Conservation (phyloP, 208 protist genomes). For the Leishmania gerbilli region DNA sequence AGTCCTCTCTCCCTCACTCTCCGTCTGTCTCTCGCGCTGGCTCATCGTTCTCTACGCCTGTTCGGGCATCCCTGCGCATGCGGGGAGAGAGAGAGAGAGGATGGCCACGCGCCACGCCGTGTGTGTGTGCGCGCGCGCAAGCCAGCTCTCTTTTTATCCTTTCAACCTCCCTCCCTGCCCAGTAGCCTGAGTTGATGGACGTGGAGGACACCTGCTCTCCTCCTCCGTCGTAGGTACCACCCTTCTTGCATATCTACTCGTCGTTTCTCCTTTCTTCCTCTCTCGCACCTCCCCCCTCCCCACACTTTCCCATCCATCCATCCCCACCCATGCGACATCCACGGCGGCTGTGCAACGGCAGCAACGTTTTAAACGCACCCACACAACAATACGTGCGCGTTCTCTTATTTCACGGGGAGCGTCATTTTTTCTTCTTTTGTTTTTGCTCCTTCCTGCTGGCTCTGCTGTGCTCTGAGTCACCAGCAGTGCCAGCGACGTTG, state of each 20-base stretch:
- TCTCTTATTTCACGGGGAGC: background rate
- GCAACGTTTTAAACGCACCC: background rate
- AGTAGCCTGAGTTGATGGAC: background rate
- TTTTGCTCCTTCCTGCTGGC: too few species aligned
- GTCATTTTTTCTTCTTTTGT: background rate
- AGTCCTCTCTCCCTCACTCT: too few species aligned
- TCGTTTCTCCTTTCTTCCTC: background rate
- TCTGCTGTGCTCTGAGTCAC: background rate
- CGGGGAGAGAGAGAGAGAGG: too few species aligned
- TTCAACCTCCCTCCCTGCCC: background rate
- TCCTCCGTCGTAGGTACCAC: background rate
- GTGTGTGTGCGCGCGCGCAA: too few species aligned
- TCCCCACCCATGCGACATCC: background rate
- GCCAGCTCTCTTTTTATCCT: background rate
- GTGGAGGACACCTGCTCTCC: constrained; percentile 6
- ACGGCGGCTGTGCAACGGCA: background rate
- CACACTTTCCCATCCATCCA: too few species aligned
- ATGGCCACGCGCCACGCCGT: too few species aligned
- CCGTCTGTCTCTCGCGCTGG: too few species aligned
- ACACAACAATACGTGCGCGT: background rate
- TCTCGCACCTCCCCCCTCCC: background rate
- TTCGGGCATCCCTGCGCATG: too few species aligned
- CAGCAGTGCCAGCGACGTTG: background rate
- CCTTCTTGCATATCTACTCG: background rate
- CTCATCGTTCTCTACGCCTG: too few species aligned